phyloP scores from a whole-genome alignment of 1,139 yeast genomes.

The Yamadazyma conglobata region DNA sequence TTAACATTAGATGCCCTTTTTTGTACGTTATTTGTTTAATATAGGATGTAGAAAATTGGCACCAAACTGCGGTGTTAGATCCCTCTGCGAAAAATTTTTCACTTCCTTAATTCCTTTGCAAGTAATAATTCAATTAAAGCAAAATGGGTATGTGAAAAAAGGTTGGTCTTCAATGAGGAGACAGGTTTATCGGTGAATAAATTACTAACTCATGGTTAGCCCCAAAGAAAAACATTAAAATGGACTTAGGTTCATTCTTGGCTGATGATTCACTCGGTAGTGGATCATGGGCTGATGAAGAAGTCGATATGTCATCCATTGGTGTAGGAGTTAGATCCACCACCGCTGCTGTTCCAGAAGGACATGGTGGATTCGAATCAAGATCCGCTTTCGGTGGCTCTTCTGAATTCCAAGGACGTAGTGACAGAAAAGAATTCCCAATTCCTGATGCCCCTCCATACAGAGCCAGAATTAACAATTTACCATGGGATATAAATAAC shows the following conservation, averaged over 20 bases:
- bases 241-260: constrained; percentile 51
- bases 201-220: constrained; percentile 13
- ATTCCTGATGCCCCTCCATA: constrained; percentile 91
- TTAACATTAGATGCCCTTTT: too few species aligned
- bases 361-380: constrained; percentile 10
- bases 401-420: neutral
- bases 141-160: constrained; percentile 4
- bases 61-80: too few species aligned
- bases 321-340: constrained; percentile 39
- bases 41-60: too few species aligned
- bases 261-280: constrained; percentile 48
- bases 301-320: constrained; percentile 53
- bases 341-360: constrained; percentile 26
- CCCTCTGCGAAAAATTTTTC: constrained; percentile 5
- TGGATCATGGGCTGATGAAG: constrained; percentile 60
- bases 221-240: constrained; percentile 43
- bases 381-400: constrained; percentile 3
- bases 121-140: neutral
- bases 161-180: neutral
- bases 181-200: too few species aligned
- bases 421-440: constrained; percentile 66
- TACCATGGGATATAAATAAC: constrained; percentile 81
- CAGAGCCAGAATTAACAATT: constrained; percentile 81
- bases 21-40: too few species aligned
- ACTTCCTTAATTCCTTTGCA: constrained; percentile 3